These are phyloP conservation scores for Ophiostoma fasciatum DNA, from an alignment of 2,329 filamentous ascomycete species.

Conservation along the genomic window DNA sequence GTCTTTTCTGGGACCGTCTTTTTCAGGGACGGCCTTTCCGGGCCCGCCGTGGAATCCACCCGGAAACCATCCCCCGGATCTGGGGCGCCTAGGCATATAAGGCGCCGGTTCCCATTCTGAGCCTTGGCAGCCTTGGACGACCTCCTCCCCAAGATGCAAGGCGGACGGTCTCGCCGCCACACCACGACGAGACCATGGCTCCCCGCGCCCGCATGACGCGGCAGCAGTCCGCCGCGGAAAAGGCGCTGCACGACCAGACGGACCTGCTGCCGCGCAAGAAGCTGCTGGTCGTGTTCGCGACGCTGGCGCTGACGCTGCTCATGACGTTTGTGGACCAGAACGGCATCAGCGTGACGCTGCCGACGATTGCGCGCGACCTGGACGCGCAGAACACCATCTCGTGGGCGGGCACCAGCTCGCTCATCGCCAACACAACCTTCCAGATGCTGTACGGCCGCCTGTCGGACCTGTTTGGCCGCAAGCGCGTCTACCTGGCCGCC, in stretches of 20 bases:
- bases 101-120: too few species aligned
- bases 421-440: conserved; percentile 46
- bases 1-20: too few species aligned
- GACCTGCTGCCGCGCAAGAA: conserved; percentile 38
- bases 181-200: background rate
- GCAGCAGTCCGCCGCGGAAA: conserved; percentile 9
- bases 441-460: conserved; percentile 49
- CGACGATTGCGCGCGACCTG: conserved; percentile 30
- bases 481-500: conserved; percentile 39
- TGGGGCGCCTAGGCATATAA: too few species aligned
- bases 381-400: conserved; percentile 33
- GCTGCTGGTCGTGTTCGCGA: conserved; percentile 34
- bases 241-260: conserved; percentile 24
- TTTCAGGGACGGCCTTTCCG: too few species aligned
- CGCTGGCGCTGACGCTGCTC: conserved; percentile 35
- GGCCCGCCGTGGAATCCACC: too few species aligned
- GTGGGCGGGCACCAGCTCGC: conserved; percentile 37
- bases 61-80: too few species aligned
- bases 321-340: conserved; percentile 44
- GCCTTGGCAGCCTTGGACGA: too few species aligned
- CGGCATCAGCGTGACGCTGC: conserved; percentile 35
- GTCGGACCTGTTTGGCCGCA: conserved; percentile 46
- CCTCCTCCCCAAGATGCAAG: too few species aligned
- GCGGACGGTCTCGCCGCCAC: background rate
- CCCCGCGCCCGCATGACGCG: background rate